A percentile compares a stretch with the other conserved stretches of the same genome.
Evolutionary conservation across 2,329 filamentous ascomycete species (phyloP).

Genomic region (Sporothrix schenckii): DNA sequence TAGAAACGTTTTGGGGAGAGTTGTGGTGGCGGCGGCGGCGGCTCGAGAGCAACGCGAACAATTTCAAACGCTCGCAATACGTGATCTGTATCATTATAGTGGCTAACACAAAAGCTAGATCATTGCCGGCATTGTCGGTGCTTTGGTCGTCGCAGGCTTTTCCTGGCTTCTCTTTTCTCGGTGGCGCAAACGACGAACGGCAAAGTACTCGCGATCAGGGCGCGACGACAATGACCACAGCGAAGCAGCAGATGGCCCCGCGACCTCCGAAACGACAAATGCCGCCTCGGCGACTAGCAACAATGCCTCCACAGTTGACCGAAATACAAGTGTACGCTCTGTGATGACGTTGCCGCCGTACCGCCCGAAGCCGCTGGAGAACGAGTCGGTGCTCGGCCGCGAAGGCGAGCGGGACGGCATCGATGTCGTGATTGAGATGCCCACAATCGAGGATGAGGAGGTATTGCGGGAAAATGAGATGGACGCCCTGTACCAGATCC

Average conservation of each 20-base stretch:
- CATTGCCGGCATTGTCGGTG: conserved; percentile 1
- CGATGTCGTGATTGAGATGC: conserved; percentile 85
- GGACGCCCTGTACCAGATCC: conserved; percentile 89
- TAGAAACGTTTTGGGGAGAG: background rate
- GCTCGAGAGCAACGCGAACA: background rate
- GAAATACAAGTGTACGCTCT: conserved; percentile 85
- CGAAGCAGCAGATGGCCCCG: conserved; percentile 33
- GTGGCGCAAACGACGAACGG: conserved; percentile 26
- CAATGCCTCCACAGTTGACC: conserved; percentile 58
- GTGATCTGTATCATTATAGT: no score
- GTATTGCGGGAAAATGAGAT: conserved; percentile 82
- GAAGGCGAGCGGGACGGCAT: conserved; percentile 92
- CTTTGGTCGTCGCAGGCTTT: conserved; percentile 2
- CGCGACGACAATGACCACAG: conserved; percentile 38
- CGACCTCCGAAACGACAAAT: conserved; percentile 22
- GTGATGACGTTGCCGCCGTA: conserved; percentile 93
- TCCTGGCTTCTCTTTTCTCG: conserved; percentile 23
- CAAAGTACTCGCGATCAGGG: conserved; percentile 36
- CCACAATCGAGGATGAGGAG: conserved; percentile 79
- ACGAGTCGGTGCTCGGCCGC: conserved; percentile 80
- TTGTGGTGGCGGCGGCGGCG: conserved; percentile 1
- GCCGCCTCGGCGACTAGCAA: background rate
- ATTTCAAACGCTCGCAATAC: no score
- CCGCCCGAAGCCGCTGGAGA: conserved; percentile 68
- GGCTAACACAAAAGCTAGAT: conserved; percentile 1